A percentile compares a stretch with the other conserved stretches of the same genome.
These are phyloP conservation scores for Pestalotiopsis fici DNA, from an alignment of 2,329 filamentous ascomycete genomes.

Conservation along the genomic window DNA sequence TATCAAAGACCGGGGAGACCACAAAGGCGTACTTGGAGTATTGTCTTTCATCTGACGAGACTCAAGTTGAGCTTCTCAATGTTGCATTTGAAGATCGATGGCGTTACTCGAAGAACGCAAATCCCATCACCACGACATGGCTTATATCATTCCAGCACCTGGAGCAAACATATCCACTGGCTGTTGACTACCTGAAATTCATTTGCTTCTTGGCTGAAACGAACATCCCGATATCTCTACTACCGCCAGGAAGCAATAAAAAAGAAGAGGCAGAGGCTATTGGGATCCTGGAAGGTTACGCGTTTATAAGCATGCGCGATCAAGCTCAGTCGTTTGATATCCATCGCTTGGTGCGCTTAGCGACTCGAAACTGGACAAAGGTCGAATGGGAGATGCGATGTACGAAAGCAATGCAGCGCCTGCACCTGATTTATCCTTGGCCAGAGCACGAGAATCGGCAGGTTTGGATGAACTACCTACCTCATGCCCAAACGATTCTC, in stretches of 20 bases:
- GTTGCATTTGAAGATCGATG: conserved; percentile 28
- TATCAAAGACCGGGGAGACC: conserved; percentile 27
- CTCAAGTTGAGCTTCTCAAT: conserved; percentile 25
- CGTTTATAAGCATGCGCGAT: conserved; percentile 28
- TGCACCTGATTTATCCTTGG: not conserved
- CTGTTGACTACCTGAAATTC: conserved; percentile 28
- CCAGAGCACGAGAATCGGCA: not conserved
- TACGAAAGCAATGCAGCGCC: not conserved
- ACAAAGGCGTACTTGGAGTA: conserved; percentile 24
- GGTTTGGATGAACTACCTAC: not conserved
- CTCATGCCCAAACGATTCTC: not conserved
- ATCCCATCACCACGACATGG: conserved; percentile 33
- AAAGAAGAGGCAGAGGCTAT: conserved; percentile 9
- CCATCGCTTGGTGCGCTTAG: conserved; percentile 14
- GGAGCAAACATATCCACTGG: conserved; percentile 18
- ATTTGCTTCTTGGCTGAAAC: conserved; percentile 22
- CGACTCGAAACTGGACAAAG: conserved; percentile 14
- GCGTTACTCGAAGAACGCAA: conserved; percentile 24
- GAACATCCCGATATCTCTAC: conserved; percentile 13
- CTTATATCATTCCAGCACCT: conserved; percentile 35
- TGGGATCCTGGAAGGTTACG: conserved; percentile 15
- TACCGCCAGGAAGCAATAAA: not conserved
- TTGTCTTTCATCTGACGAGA: conserved; percentile 20
- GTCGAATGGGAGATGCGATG: not conserved
- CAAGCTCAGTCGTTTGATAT: conserved; percentile 24